Base-by-base conservation (phyloP, 2,329 filamentous ascomycete species). In the Xylogone sp. region DNA sequence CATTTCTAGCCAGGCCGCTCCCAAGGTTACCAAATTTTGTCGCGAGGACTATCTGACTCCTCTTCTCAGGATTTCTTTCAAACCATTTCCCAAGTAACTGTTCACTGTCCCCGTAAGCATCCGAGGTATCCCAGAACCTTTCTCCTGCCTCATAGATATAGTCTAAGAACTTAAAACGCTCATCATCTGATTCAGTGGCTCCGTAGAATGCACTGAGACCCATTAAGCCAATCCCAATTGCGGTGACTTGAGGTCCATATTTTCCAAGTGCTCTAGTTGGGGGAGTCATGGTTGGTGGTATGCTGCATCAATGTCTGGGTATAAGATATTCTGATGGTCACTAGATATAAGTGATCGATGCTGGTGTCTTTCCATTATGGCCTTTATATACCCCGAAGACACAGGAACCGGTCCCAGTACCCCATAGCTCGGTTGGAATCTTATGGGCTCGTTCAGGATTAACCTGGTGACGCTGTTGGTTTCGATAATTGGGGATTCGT, bases 51-150 rank as follows among this genome's bases (percentile, higher is more conserved):
- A 80, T 72, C 39, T 77, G 57, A 21, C 71, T 57, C 1, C 71
- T 66, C 50, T 72, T 72, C 5, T 65, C 66, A 6, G 66, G 71
- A 24, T 67, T 51, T 43, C 51, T 62, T 47, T 69, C 63, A 56
- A 79, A 73, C 74, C 76, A 79, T 56, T 69, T 70, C 0, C 74
- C 73, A 9, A 79, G 45, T 1, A 78, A 56, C 1, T 71, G 69
- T 55, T 80, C 76, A 46, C 62, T 72, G 46, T 75, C 71, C 6
- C 68, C 71, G 22, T 56, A 58, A n/a, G 53, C 42, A 34, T 55
- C 47, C 24, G 56, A 45, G n/a, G 54, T 55, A 24, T 71, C 68
- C 67, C 68, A 71, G 27, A 70, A 69, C 3, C 59, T 61, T 31
- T 65, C 59, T 0, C 71, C 71, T 10, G 63, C 54, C 10, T 69